Base-by-base conservation (phyloP, 2,329 filamentous ascomycete species). In the Xylariomycetidae sp. region DNA sequence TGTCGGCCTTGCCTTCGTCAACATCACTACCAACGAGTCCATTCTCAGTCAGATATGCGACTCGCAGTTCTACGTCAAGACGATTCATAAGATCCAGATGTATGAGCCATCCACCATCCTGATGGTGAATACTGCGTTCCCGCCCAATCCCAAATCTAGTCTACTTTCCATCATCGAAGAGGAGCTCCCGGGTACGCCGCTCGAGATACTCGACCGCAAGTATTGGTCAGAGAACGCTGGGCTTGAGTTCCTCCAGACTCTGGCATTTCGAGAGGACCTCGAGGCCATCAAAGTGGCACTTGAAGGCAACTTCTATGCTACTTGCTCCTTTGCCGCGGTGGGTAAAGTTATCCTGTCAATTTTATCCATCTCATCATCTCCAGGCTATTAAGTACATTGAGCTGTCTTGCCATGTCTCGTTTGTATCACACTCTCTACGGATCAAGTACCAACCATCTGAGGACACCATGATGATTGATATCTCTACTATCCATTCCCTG, bases 401-500 rank as follows among this genome's bases (percentile, higher is more conserved):
- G 37, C 59, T 82, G 1, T 75, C 78, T 6, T 70, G 87, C 40
- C 69, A 69, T 4, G 70, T 82, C 39, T 76, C 71, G 1, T 92
- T 95, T 53, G 70, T 78, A 4, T 68, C 72, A n/a, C 82, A 92
- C 53, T 89, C 89, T 14, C 72, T 96, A 19, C 78, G 87, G 4
- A 82, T 96, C 51, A 82, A 79, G 42, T 95, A 94, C 47, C 82
- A 90, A 49, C 83, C 88, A 1, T 88, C 87, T 0, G 85, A 94
- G 53, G 85, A 90, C 16, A 85, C 87, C 1, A 95, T 96, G 89
- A 86, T 94, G 75, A 93, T 96, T 47, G 90, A 95, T 50, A 71
- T 92, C 3, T 82, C 86, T 1, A 94, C 89, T 0, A 86, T 95
- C 18, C 74, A 81, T 23, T 87, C 87, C 0, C 67, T 98, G 3